Evolutionary conservation across 331 rosid genomes (phyloP).

Genomic region (Erythrophleum ivorense): DNA sequence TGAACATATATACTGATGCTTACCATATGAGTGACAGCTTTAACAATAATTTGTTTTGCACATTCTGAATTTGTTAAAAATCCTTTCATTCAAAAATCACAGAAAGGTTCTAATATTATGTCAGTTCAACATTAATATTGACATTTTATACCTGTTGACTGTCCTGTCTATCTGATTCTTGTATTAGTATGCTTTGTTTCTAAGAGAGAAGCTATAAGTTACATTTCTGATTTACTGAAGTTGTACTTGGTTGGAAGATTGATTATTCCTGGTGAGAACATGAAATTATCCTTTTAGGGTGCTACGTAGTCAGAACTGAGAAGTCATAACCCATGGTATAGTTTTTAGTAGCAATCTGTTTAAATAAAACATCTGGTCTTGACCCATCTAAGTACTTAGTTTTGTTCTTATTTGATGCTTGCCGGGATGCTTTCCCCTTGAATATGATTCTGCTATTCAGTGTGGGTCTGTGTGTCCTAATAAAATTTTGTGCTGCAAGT

Average conservation of each 20-base stretch:
- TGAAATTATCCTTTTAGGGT: not conserved
- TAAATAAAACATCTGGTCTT: not conserved
- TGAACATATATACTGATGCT: not conserved
- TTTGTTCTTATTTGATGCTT: conserved; percentile 3
- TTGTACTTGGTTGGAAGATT: conserved; percentile 21
- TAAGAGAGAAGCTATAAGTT: not conserved
- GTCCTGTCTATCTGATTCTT: conserved; percentile 10
- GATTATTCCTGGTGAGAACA: not conserved
- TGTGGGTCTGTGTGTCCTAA: conserved; percentile 16
- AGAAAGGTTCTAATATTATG: conserved; percentile 1
- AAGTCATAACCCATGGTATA: conserved; percentile 13
- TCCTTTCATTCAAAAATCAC: not conserved
- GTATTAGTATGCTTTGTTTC: not conserved
- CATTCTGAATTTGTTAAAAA: not conserved
- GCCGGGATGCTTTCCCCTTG: conserved; percentile 8
- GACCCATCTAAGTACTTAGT: not conserved
- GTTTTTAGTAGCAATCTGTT: not conserved
- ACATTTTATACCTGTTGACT: not conserved
- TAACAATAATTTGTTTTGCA: not conserved
- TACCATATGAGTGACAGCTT: not conserved
- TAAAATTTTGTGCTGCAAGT: conserved; percentile 15
- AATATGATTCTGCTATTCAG: conserved; percentile 14
- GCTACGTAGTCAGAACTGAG: not conserved
- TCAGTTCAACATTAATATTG: not conserved
- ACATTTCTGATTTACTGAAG: conserved; percentile 25